phyloP scores from a whole-genome alignment of 2,329 filamentous ascomycete genomes.

The Diplodia sapinea region DNA sequence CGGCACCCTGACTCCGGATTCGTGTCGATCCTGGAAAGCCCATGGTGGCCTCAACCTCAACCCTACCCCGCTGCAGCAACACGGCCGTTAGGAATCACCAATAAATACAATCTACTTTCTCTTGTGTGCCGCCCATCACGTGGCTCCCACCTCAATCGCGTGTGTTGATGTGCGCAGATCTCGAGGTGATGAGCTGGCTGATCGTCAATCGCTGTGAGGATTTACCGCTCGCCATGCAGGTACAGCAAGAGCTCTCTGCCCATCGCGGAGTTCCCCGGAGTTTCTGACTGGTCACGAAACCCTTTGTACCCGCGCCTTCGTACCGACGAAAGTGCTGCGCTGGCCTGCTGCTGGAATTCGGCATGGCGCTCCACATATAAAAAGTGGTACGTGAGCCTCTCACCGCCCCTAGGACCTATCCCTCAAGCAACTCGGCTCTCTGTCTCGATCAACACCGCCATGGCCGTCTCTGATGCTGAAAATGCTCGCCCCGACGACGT shows the following conservation, averaged over 20 bases:
- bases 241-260: background rate
- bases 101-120: background rate
- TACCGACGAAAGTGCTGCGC: slow-evolving; percentile 1
- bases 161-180: slow-evolving; percentile 13
- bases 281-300: slow-evolving; percentile 6
- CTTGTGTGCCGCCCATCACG: background rate
- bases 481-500: slow-evolving; percentile 31
- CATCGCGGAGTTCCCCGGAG: slow-evolving; percentile 7
- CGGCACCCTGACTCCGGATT: background rate
- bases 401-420: slow-evolving; percentile 24
- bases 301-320: background rate
- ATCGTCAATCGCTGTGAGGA: slow-evolving; percentile 21
- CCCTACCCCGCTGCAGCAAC: background rate
- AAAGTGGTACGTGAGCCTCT: slow-evolving; percentile 30
- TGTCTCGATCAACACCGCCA: slow-evolving; percentile 16
- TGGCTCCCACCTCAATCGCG: background rate
- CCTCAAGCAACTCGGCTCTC: slow-evolving; percentile 3
- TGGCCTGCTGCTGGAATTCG: slow-evolving; percentile 30
- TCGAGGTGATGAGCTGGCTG: slow-evolving; percentile 20
- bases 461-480: slow-evolving; percentile 10
- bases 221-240: slow-evolving; percentile 12
- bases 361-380: slow-evolving; percentile 29
- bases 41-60: background rate
- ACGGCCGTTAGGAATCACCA: background rate
- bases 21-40: background rate